A percentile compares a stretch with the other conserved stretches of the same genome.
Evolutionary conservation across 306 rosid species (phyloP).

Genomic region (Cicer arietinum): DNA sequence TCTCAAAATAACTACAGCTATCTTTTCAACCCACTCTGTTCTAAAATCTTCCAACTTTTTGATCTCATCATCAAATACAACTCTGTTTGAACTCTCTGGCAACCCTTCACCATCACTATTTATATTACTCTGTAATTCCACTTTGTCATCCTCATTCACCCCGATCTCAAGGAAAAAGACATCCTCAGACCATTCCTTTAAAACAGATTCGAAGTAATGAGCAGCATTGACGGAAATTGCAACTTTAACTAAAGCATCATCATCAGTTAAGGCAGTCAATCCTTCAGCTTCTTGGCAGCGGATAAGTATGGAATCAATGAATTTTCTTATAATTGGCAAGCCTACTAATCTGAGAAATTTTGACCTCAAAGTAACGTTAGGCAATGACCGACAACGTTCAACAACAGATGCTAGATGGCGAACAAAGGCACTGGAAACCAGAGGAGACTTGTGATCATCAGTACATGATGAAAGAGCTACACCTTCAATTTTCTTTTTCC

Average conservation of each 20-base stretch:
- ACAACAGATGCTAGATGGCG: conserved; percentile 64
- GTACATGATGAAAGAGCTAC: conserved; percentile 55
- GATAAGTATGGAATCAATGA: conserved; percentile 62
- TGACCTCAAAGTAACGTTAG: conserved; percentile 62
- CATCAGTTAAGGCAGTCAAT: conserved; percentile 80
- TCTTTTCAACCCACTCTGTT: conserved; percentile 77
- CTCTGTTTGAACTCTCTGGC: conserved; percentile 52
- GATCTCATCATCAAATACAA: conserved; percentile 69
- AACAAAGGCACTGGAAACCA: conserved; percentile 66
- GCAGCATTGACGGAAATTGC: conserved; percentile 85
- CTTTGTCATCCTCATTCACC: conserved; percentile 48
- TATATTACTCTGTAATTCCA: conserved; percentile 38
- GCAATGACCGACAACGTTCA: conserved; percentile 80
- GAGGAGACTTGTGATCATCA: conserved; percentile 84
- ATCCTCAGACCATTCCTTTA: conserved; percentile 89
- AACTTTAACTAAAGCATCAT: conserved; percentile 82
- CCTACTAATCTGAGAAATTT: conserved; percentile 80
- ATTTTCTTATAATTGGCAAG: conserved; percentile 61
- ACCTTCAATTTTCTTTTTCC: conserved; percentile 72
- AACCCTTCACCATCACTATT: conserved; percentile 37
- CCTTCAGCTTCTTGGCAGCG: conserved; percentile 99
- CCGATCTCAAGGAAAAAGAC: conserved; percentile 82
- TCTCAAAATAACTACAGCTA: conserved; percentile 76
- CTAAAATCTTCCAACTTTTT: conserved; percentile 72
- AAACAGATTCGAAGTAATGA: conserved; percentile 66